Percentiles rank a stretch among this genome's conserved stretches.
Conservation (phyloP, 2,329 filamentous ascomycete species). For the Fusarium annulatum region DNA sequence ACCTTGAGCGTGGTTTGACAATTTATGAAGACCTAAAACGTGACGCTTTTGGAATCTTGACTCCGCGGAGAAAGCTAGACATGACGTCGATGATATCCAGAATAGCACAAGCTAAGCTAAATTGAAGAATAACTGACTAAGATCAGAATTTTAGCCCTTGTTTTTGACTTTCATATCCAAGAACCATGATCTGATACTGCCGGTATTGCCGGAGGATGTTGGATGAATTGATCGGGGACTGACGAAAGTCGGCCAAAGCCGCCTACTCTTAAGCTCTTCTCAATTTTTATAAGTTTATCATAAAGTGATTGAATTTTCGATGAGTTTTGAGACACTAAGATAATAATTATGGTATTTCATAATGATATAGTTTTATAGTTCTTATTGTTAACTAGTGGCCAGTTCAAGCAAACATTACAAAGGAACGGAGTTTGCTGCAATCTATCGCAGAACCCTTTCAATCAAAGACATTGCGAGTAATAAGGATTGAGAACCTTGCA, state of each 20-base stretch:
- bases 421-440: background rate
- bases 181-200: background rate
- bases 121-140: background rate
- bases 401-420: rapidly evolving
- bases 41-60: background rate
- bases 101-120: background rate
- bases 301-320: rapidly evolving
- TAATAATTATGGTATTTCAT: no score
- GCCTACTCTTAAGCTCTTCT: background rate
- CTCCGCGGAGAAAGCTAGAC: background rate
- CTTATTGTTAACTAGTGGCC: no score
- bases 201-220: background rate
- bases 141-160: background rate
- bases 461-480: slow-evolving; percentile 38
- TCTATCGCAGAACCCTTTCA: background rate
- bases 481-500: slow-evolving; percentile 27
- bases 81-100: background rate
- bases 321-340: rapidly evolving
- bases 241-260: background rate
- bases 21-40: background rate
- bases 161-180: background rate
- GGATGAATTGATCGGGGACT: background rate
- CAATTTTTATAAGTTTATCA: rapidly evolving
- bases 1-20: no score
- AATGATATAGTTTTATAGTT: rapidly evolving